These are phyloP conservation scores for Leccinum fallax DNA, from an alignment of 1,284 basidiomycete genomes.

Conservation along the genomic window DNA sequence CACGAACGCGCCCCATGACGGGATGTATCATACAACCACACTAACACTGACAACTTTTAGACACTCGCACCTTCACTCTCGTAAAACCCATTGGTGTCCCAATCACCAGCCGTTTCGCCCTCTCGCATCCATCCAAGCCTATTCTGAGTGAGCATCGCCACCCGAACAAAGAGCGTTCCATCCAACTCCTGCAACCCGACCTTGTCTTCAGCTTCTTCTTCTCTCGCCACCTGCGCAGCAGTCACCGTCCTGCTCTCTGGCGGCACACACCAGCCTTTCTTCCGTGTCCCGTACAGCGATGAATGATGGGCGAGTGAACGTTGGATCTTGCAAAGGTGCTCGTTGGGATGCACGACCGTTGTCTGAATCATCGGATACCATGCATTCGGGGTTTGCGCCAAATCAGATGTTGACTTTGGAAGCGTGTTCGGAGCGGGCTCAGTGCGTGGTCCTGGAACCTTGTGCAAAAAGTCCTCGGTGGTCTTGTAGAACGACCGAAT, in stretches of 20 bases:
- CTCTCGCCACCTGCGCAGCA: conserved; percentile 20
- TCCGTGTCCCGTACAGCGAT: conserved; percentile 45
- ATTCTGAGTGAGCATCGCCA: conserved; percentile 52
- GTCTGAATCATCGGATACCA: conserved; percentile 54
- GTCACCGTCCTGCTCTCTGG: conserved; percentile 16
- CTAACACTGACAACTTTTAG: conserved; percentile 4
- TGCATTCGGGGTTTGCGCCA: conserved; percentile 44
- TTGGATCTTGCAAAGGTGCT: conserved; percentile 61
- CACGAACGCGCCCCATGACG: not conserved
- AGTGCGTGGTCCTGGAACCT: conserved; percentile 36
- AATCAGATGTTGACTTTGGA: conserved; percentile 31
- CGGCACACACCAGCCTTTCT: conserved; percentile 30
- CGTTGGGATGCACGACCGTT: conserved; percentile 47
- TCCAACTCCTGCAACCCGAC: conserved; percentile 27
- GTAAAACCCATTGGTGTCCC: conserved; percentile 31
- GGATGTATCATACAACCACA: not conserved
- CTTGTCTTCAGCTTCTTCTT: conserved; percentile 28
- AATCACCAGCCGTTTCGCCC: conserved; percentile 36
- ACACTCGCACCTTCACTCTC: not conserved
- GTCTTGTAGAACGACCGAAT: conserved; percentile 40
- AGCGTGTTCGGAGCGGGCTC: conserved; percentile 38
- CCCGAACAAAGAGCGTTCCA: conserved; percentile 59
- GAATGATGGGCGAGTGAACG: conserved; percentile 57
- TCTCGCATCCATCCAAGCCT: conserved; percentile 56
- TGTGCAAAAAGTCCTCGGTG: conserved; percentile 23